phyloP scores from a whole-genome alignment of 257 asterid species.

The Solanum chaucha region DNA sequence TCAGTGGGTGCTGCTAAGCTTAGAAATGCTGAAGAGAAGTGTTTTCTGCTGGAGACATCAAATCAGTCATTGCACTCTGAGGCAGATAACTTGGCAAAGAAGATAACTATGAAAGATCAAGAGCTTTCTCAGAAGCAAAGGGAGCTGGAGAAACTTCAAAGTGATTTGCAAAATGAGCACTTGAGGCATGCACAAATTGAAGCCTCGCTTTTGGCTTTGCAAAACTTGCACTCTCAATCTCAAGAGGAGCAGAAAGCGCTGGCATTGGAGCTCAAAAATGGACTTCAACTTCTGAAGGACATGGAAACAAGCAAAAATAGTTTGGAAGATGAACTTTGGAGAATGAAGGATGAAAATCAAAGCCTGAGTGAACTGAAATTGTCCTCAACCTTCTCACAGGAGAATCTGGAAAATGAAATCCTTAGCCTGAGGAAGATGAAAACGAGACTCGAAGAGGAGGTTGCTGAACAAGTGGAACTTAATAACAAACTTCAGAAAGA shows the following conservation, averaged over 20 bases:
- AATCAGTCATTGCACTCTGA: constrained; percentile 54
- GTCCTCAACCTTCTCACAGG: constrained; percentile 44
- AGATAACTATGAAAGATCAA: constrained; percentile 59
- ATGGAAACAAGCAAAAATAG: constrained; percentile 44
- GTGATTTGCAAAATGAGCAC: constrained; percentile 45
- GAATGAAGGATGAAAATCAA: constrained; percentile 43
- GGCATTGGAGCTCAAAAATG: constrained; percentile 45
- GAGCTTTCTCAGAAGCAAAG: constrained; percentile 60
- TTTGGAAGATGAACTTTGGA: constrained; percentile 57
- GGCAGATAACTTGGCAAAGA: constrained; percentile 59
- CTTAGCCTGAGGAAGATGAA: constrained; percentile 52
- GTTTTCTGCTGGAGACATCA: constrained; percentile 37
- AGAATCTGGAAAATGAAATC: constrained; percentile 57
- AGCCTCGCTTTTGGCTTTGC: constrained; percentile 48
- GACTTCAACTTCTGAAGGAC: constrained; percentile 50
- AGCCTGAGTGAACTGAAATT: constrained; percentile 31
- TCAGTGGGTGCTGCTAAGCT: constrained; percentile 35
- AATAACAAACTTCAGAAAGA: constrained; percentile 52
- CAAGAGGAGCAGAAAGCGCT: constrained; percentile 59
- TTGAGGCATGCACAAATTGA: constrained; percentile 40
- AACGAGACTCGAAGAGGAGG: constrained; percentile 68
- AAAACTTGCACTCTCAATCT: constrained; percentile 51
- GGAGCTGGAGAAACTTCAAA: constrained; percentile 71
- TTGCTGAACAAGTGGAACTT: constrained; percentile 38
- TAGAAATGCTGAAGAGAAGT: constrained; percentile 47